A percentile compares a stretch with the other conserved stretches of the same genome.
These are phyloP conservation scores for Suillus subalutaceus DNA, from an alignment of 768 basidiomycete species.

Conservation along the genomic window DNA sequence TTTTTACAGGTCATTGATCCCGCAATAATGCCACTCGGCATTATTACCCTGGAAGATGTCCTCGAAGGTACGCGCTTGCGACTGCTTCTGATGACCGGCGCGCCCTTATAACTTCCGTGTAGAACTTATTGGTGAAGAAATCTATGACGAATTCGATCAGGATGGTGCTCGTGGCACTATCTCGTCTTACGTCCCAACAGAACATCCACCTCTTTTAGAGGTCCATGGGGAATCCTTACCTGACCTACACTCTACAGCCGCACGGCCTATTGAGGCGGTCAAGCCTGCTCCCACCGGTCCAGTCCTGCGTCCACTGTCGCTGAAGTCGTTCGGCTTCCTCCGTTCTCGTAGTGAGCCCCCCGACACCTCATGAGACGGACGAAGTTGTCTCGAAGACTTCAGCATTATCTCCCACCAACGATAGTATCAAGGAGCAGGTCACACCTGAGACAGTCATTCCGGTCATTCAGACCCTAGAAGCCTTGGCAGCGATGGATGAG, in stretches of 20 bases:
- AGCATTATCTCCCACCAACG: background rate
- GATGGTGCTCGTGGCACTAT: constrained; percentile 68
- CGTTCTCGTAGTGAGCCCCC: constrained; percentile 63
- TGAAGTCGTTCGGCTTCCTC: constrained; percentile 54
- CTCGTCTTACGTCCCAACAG: constrained; percentile 42
- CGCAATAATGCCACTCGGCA: constrained; percentile 82
- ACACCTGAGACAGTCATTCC: background rate
- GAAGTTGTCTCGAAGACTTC: constrained; percentile 2
- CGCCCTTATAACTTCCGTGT: constrained; percentile 8
- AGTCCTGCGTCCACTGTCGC: constrained; percentile 42
- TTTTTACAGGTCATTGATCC: constrained; percentile 85
- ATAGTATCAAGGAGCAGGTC: background rate
- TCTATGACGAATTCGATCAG: constrained; percentile 88
- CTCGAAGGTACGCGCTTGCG: constrained; percentile 64
- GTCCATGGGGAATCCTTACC: constrained; percentile 21
- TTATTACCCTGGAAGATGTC: constrained; percentile 93
- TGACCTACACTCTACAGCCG: constrained; percentile 12
- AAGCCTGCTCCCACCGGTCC: constrained; percentile 27
- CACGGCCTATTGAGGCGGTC: background rate
- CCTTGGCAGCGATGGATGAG: constrained; percentile 4
- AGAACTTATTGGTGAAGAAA: constrained; percentile 93
- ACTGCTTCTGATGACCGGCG: background rate
- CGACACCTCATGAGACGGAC: constrained; percentile 46
- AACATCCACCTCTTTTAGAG: constrained; percentile 32
- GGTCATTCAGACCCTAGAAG: background rate